Percentiles rank a stretch among this genome's conserved stretches.
These are phyloP conservation scores for Nigrospora oryzae DNA, from an alignment of 2,329 filamentous ascomycete genomes.

Conservation along the genomic window DNA sequence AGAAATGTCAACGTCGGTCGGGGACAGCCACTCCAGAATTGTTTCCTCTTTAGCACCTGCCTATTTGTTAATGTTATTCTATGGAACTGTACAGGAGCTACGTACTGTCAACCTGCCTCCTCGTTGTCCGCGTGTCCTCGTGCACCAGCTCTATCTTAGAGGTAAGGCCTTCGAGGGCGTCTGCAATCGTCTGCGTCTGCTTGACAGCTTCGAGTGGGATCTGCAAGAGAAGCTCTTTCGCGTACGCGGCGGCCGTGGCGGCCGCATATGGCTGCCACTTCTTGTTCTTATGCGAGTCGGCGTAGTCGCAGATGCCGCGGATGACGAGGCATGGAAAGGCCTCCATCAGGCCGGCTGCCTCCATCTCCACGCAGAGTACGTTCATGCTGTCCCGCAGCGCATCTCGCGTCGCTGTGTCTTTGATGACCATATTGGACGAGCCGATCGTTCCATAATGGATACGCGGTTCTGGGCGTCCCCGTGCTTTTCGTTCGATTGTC, in stretches of 20 bases:
- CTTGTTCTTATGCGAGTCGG: slow-evolving; percentile 16
- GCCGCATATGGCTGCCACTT: slow-evolving; percentile 16
- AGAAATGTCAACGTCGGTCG: too few species aligned
- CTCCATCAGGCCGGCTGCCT: slow-evolving; percentile 19
- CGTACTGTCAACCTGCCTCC: not conserved
- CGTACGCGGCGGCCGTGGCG: slow-evolving; percentile 14
- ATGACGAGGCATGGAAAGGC: slow-evolving; percentile 19
- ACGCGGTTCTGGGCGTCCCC: not conserved
- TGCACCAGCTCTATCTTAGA: not conserved
- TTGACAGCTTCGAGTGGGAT: not conserved
- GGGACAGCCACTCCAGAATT: not conserved
- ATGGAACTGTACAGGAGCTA: not conserved
- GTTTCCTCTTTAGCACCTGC: not conserved
- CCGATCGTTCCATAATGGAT: slow-evolving; percentile 9
- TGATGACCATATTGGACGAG: slow-evolving; percentile 9
- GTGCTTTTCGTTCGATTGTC: not conserved
- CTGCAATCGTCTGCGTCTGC: not conserved
- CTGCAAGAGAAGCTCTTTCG: slow-evolving; percentile 9
- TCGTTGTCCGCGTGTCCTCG: not conserved
- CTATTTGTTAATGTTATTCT: not conserved
- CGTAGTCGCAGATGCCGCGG: slow-evolving; percentile 22
- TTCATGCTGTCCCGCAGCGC: slow-evolving; percentile 1
- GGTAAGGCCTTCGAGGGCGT: not conserved
- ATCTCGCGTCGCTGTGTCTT: slow-evolving; percentile 6
- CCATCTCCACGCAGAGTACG: slow-evolving; percentile 9